Evolutionary conservation across 129 eudicot genomes (phyloP).

Genomic region (Flaveria robusta): DNA sequence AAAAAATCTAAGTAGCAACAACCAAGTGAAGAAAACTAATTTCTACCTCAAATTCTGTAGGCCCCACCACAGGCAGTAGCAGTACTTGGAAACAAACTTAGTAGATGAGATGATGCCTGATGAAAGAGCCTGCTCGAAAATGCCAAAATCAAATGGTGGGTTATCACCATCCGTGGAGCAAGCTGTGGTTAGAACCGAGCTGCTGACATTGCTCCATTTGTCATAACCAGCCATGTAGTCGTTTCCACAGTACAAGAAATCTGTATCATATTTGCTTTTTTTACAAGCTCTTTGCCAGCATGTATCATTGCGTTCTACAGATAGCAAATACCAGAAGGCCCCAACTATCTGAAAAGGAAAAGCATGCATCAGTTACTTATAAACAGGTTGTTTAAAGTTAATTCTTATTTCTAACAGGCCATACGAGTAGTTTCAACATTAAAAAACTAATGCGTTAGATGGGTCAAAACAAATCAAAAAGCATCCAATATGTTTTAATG

Average conservation of each 20-base stretch:
- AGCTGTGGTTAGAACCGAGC: constrained; percentile 43
- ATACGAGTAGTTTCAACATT: neutral
- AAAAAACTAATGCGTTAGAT: neutral
- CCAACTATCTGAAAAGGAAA: constrained; percentile 80
- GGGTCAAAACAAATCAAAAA: neutral
- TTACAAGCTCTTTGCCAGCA: constrained; percentile 93
- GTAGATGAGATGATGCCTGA: constrained; percentile 73
- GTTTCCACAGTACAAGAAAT: constrained; percentile 85
- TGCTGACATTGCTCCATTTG: constrained; percentile 60
- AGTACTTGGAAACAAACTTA: constrained; percentile 72
- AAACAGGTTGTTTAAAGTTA: neutral
- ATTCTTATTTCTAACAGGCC: neutral
- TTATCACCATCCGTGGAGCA: constrained; percentile 63
- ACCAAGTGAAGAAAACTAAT: constrained; percentile 12
- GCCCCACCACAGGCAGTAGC: constrained; percentile 99
- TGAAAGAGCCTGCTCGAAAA: constrained; percentile 75
- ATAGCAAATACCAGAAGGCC: constrained; percentile 86
- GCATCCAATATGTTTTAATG: constrained; percentile 1
- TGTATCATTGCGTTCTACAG: constrained; percentile 81
- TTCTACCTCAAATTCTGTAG: constrained; percentile 87
- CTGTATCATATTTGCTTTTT: constrained; percentile 31
- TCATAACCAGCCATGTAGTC: constrained; percentile 49
- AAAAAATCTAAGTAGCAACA: neutral
- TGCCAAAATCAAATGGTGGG: constrained; percentile 88
- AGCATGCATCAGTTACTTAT: neutral